Base-by-base conservation (phyloP, 805 yeast genomes). In the Teunomyces tritomae region DNA sequence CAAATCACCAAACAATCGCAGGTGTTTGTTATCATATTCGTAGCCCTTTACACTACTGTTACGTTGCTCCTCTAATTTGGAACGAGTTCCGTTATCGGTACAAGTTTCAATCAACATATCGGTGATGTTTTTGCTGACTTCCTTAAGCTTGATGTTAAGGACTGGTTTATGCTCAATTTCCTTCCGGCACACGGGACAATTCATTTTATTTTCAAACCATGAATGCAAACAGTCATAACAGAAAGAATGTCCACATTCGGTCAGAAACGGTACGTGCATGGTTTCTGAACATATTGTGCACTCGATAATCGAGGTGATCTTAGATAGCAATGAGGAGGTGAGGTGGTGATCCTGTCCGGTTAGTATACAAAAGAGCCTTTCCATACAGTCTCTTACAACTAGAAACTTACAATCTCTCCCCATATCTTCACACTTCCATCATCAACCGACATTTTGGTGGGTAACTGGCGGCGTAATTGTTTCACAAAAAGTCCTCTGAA, bases 231-330 rank as follows among this genome's bases (percentile, higher is more conserved):
- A 70, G 17, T 69, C 77, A 59, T 86, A 86, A 63, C 92, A 87
- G 55, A 81, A 85, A 28, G 85, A 78, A 59, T 87, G 94, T 2
- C 92, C 92, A 67, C 94, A 87, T 9, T 71, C 62, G 0, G 82
- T 70, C 55, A 80, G 68, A 56, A 82, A 79, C 1, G 94, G 92
- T 2, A 77, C 76, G 52, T 73, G 77, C 85, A 86, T 81, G 43
- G 78, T 65, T 45, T 86, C 92, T 30, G 84, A 82, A 57, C 94
- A 87, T 8, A 87, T 75, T 5, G 85, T 73, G 59, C 94, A 87
- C 50, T 73, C 77, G 33, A 77, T 48, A 5, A 64, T 58, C 28
- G 63, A 47, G 28, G 62, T 41, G 41, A 64, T 63, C 55, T 54
- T 57, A n/a, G 57, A 63, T 47, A 60, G 65, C 17, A 65, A 59